A percentile compares a stretch with the other conserved stretches of the same genome.
These are phyloP conservation scores for Terfezia boudieri DNA, from an alignment of 495 filamentous ascomycete genomes.

Conservation along the genomic window DNA sequence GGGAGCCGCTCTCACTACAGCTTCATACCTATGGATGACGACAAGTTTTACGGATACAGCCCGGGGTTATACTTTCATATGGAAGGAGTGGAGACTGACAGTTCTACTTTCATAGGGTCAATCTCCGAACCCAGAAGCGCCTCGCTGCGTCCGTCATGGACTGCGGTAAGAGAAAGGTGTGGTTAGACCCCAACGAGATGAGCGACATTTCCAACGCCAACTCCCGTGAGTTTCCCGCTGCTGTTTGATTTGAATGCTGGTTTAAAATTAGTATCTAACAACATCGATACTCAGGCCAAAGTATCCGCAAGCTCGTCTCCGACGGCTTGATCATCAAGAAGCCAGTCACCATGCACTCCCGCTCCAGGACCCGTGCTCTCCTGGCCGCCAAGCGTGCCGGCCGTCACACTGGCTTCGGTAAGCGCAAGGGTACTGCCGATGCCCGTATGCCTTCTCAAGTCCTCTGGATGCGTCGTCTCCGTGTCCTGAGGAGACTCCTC, in stretches of 20 bases:
- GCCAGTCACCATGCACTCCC: conserved; percentile 98
- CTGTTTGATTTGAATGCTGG: neutral
- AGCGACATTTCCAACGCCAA: conserved; percentile 99
- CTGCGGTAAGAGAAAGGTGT: conserved; percentile 99
- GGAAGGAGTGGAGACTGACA: neutral
- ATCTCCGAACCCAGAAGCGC: conserved; percentile 98
- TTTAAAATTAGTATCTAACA: neutral
- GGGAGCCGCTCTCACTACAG: too few relatives aligned
- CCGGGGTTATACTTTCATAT: too few relatives aligned
- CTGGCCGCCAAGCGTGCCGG: conserved; percentile 75
- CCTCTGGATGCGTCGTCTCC: conserved; percentile 98
- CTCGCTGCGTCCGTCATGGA: conserved; percentile 93
- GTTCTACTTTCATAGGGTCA: conserved; percentile 47
- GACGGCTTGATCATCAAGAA: conserved; percentile 99
- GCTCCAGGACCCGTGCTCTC: conserved; percentile 77
- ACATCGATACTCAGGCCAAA: conserved; percentile 32
- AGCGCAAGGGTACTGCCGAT: conserved; percentile 99
- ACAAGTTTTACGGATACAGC: too few relatives aligned
- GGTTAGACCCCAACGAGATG: conserved; percentile 99
- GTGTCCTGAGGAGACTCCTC: conserved; percentile 92
- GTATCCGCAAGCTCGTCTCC: conserved; percentile 97
- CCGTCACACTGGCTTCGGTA: conserved; percentile 95
- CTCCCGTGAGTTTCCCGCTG: conserved; percentile 36
- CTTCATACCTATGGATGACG: too few relatives aligned
- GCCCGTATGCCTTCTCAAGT: conserved; percentile 97